These are phyloP conservation scores for Phytophthora agathidicida DNA, from an alignment of 352 stramenopile species.

Conservation along the genomic window DNA sequence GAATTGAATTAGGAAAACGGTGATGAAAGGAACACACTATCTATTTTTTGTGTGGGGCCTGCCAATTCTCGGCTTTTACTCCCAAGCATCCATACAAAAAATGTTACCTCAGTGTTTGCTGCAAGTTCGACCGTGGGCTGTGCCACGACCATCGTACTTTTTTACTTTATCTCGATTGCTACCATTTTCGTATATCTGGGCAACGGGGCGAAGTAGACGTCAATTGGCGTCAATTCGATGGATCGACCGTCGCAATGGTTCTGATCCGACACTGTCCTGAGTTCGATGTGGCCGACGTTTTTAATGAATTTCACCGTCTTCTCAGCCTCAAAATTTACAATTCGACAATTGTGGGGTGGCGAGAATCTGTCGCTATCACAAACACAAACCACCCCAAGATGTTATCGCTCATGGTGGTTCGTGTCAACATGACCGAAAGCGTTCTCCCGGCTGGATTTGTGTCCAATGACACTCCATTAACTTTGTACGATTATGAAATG, in stretches of 20 bases:
- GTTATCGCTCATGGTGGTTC: slow-evolving; percentile 35
- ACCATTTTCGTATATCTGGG: slow-evolving; percentile 12
- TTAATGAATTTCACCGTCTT: slow-evolving; percentile 30
- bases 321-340: slow-evolving; percentile 57
- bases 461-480: slow-evolving; percentile 26
- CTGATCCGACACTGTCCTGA: slow-evolving; percentile 38
- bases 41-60: slow-evolving; percentile 20
- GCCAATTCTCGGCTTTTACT: slow-evolving; percentile 15
- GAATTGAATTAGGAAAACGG: background rate
- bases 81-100: slow-evolving; percentile 3
- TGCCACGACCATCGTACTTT: slow-evolving; percentile 29
- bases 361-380: slow-evolving; percentile 27
- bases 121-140: slow-evolving; percentile 36
- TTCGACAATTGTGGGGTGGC: slow-evolving; percentile 34
- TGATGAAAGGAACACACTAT: slow-evolving; percentile 10
- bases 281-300: slow-evolving; percentile 23
- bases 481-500: slow-evolving; percentile 44
- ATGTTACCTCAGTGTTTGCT: slow-evolving; percentile 18
- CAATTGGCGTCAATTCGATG: slow-evolving; percentile 29
- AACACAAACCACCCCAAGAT: slow-evolving; percentile 29
- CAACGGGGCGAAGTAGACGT: slow-evolving; percentile 11
- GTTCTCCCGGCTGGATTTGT: slow-evolving; percentile 37
- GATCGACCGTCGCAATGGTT: slow-evolving; percentile 23
- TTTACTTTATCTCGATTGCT: slow-evolving; percentile 39
- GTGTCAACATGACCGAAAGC: slow-evolving; percentile 39